Evolutionary conservation across 352 stramenopile species (phyloP), one percentile per base, ranked within the genome.

Genomic region (Globisporangium recalcitrans): DNA sequence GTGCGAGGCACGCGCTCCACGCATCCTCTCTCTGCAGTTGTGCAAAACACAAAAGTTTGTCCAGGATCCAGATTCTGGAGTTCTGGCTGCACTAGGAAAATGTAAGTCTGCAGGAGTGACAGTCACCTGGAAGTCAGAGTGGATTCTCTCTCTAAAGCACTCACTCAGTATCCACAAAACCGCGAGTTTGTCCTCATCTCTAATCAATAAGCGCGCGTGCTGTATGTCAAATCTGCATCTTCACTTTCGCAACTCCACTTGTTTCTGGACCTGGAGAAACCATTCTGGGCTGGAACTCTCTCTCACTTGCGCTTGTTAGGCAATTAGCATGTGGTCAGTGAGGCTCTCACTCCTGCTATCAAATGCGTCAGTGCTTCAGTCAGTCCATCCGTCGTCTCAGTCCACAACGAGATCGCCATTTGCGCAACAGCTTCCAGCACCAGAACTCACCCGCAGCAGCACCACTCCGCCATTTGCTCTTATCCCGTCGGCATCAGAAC

Each of bases 401-500:
- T 14, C 40, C 19, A 4, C 19, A 31, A 49, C 42, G n/a, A 27
- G 42, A 49, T 22, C 42, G 42, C 8, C 49, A 56, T 40, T 55
- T 26, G 49, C 49, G 27, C 49, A 56, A 38, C 49, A 19, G 27
- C 27, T 16, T 55, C 26, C 47, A 13, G 10, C n/a, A 13, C 7
- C 24, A 26, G 2, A 26, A 55, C 14, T 13, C 48, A 16, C 48
- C 38, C 7, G 8, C 47, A 22, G 10, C 47, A 31, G 26, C 48
- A 14, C 48, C n/a, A n/a, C n/a, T n/a, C 32, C 22, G 16, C 24
- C 49, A 56, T 13, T 56, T 22, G 49, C 49, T 56, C 49, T 56
- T 56, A 42, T 56, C 27, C 19, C 27, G 42, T 26, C 42, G n/a
- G 42, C 42, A 49, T 27, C 42, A 49, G 42, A 49, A 49, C 38